phyloP scores from a whole-genome alignment of 768 basidiomycete genomes.

The Tulasnella sp. region DNA sequence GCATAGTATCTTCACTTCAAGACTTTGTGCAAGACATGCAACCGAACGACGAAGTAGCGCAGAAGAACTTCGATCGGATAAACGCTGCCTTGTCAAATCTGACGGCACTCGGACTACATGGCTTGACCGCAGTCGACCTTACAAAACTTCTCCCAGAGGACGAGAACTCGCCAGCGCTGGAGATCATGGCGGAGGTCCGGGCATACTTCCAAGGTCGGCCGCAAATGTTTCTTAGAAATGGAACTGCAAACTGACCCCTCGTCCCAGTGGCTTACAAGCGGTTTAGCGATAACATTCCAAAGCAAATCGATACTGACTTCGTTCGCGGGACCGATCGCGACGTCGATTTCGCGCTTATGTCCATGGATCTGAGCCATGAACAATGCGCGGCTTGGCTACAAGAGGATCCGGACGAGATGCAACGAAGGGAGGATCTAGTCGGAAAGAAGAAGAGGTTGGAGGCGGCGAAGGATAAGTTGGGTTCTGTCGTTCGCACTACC shows the following conservation, averaged over 20 bases:
- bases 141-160: constrained; percentile 28
- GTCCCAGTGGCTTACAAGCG: constrained; percentile 48
- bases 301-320: constrained; percentile 47
- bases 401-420: constrained; percentile 32
- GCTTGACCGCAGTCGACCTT: neutral
- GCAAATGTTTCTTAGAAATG: no score
- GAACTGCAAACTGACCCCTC: no score
- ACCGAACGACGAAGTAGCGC: no score
- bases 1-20: no score
- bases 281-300: constrained; percentile 46
- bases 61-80: no score
- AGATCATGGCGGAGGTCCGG: constrained; percentile 18
- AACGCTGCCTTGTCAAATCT: no score
- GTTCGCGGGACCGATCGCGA: constrained; percentile 41
- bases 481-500: no score
- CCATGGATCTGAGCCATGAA: constrained; percentile 35
- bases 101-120: neutral
- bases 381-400: constrained; percentile 44
- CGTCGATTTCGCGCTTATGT: constrained; percentile 40
- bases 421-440: constrained; percentile 35
- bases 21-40: no score
- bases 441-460: constrained; percentile 3
- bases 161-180: no score
- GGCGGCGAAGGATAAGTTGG: neutral
- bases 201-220: constrained; percentile 19